A percentile compares a stretch with the other conserved stretches of the same genome.
These are phyloP conservation scores for Filosporella fistucella DNA, from an alignment of 495 filamentous ascomycete species.

Conservation along the genomic window DNA sequence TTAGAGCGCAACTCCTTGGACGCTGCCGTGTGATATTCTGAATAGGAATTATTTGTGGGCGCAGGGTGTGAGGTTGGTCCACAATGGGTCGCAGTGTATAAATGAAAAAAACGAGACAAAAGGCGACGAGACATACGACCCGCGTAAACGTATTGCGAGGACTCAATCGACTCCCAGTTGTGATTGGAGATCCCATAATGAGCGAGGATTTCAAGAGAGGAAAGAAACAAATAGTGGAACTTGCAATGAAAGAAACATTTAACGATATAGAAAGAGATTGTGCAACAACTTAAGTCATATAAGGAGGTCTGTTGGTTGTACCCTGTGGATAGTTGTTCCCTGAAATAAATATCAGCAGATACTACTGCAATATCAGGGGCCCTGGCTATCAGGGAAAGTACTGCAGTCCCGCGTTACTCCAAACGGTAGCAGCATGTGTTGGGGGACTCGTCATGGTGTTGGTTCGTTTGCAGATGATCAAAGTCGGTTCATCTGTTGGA, in stretches of 20 bases:
- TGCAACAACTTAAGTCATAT: too few relatives aligned
- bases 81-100: conserved; percentile 12
- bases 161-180: conserved; percentile 7
- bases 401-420: too few relatives aligned
- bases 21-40: neutral
- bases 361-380: too few relatives aligned
- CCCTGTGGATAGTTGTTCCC: too few relatives aligned
- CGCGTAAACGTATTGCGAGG: conserved; percentile 15
- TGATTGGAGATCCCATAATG: conserved; percentile 22
- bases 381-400: too few relatives aligned
- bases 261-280: too few relatives aligned
- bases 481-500: too few relatives aligned
- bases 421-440: too few relatives aligned
- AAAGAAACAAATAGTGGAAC: neutral
- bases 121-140: conserved; percentile 10
- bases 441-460: too few relatives aligned
- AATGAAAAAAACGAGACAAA: conserved; percentile 16
- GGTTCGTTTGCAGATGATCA: too few relatives aligned
- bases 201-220: conserved; percentile 9
- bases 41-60: conserved; percentile 1
- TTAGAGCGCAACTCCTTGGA: conserved; percentile 33
- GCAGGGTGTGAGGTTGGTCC: neutral
- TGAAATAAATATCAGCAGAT: too few relatives aligned
- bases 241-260: neutral
- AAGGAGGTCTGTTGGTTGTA: too few relatives aligned